Conservation (phyloP, 208 protist species). For the Trypanosoma cruzi region DNA sequence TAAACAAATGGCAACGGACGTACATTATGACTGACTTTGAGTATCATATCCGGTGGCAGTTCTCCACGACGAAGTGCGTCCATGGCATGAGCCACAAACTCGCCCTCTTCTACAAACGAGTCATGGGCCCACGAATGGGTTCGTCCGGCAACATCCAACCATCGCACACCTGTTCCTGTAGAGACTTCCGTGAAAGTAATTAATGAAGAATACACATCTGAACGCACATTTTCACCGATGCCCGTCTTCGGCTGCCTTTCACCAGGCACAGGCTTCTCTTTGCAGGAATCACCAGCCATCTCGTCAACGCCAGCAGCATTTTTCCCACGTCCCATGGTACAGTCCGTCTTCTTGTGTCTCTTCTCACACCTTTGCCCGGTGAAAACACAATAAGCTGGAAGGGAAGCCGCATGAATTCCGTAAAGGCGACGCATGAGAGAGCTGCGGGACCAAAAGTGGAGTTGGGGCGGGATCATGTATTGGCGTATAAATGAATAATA, state of each 20-base stretch:
- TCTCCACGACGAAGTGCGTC: conserved; percentile 27
- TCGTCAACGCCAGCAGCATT: neutral
- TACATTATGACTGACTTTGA: conserved; percentile 30
- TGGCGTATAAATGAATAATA: neutral
- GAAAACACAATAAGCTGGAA: neutral
- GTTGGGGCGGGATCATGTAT: neutral
- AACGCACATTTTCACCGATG: neutral
- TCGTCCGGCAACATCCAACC: conserved; percentile 50
- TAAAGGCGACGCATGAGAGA: neutral
- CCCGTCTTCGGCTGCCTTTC: neutral
- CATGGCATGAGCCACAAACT: conserved; percentile 46
- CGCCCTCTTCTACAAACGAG: conserved; percentile 36
- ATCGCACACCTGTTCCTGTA: conserved; percentile 38
- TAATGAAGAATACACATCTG: conserved; percentile 10
- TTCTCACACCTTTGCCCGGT: neutral
- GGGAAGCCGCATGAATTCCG: neutral
- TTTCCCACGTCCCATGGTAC: neutral
- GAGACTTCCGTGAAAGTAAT: conserved; percentile 51
- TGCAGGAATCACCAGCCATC: neutral
- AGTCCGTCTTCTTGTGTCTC: neutral
- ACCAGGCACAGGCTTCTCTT: neutral
- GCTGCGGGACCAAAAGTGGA: neutral
- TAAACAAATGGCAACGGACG: conserved; percentile 44
- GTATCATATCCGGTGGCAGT: conserved; percentile 39
- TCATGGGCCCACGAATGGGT: conserved; percentile 25